Conservation (phyloP, 2,329 filamentous ascomycete species). For the Graphium sp. region DNA sequence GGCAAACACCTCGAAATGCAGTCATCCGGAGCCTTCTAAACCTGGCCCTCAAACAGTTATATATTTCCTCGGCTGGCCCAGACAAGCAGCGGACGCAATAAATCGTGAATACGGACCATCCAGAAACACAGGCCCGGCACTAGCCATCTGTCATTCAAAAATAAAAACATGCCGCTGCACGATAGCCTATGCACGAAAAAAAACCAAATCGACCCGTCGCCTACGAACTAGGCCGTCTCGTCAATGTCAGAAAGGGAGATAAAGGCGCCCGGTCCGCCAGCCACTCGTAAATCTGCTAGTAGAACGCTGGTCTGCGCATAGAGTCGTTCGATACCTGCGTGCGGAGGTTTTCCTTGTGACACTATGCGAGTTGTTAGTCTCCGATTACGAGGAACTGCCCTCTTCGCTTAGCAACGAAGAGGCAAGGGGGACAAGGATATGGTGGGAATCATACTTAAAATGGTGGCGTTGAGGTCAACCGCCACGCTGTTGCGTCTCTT, state of each 20-base stretch:
- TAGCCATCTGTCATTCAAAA: too few relatives aligned
- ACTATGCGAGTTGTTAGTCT: constrained; percentile 32
- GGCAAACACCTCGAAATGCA: too few relatives aligned
- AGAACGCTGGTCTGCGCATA: constrained; percentile 77
- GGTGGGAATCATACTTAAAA: constrained; percentile 63
- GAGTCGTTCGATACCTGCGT: constrained; percentile 68
- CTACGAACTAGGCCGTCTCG: too few relatives aligned
- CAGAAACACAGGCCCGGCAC: too few relatives aligned
- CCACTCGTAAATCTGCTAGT: constrained; percentile 64
- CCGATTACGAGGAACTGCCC: neutral
- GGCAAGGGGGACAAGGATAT: neutral
- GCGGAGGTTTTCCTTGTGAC: constrained; percentile 76
- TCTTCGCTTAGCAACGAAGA: constrained; percentile 4
- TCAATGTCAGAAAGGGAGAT: constrained; percentile 43
- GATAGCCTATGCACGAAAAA: too few relatives aligned
- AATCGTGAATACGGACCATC: too few relatives aligned
- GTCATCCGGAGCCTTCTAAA: too few relatives aligned
- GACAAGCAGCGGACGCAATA: too few relatives aligned
- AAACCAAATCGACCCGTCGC: too few relatives aligned
- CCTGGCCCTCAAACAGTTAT: too few relatives aligned
- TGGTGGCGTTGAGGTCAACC: constrained; percentile 87
- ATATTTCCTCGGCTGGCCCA: too few relatives aligned
- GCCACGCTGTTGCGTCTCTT: constrained; percentile 63
- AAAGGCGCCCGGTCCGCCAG: constrained; percentile 69
- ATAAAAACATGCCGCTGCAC: too few relatives aligned